These are phyloP conservation scores for Ceratobasidium sp. DNA, from an alignment of 1,284 basidiomycete genomes.

Conservation along the genomic window DNA sequence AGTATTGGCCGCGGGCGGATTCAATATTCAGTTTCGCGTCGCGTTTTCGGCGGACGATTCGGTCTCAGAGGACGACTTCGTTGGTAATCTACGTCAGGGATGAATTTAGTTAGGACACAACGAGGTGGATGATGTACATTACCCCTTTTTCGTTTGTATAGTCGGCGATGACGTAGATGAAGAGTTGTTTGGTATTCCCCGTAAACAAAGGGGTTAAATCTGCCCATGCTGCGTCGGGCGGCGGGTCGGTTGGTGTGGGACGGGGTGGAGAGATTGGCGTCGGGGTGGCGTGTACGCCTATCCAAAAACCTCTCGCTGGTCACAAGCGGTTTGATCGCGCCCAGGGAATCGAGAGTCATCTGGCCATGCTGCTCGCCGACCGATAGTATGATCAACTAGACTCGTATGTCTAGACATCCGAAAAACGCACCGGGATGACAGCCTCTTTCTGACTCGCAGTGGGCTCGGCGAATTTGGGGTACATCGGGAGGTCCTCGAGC, in stretches of 20 bases:
- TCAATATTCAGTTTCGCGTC: slow-evolving; percentile 76
- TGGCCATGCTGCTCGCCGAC: slow-evolving; percentile 52
- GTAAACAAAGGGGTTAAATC: slow-evolving; percentile 86
- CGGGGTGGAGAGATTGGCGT: slow-evolving; percentile 37
- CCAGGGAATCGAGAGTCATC: slow-evolving; percentile 51
- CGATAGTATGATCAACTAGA: slow-evolving; percentile 4
- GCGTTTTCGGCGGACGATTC: slow-evolving; percentile 81
- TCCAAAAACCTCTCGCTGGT: slow-evolving; percentile 36
- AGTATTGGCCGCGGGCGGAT: slow-evolving; percentile 83
- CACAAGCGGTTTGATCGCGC: slow-evolving; percentile 35
- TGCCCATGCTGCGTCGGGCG: slow-evolving; percentile 54
- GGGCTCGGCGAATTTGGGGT: slow-evolving; percentile 60
- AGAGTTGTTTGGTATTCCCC: slow-evolving; percentile 96
- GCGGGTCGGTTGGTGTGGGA: slow-evolving; percentile 1
- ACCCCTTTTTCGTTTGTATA: slow-evolving; percentile 74
- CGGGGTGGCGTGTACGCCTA: slow-evolving; percentile 31
- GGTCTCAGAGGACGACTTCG: slow-evolving; percentile 91
- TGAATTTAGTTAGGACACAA: background rate
- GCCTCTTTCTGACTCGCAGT: slow-evolving; percentile 58
- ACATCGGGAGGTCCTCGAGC: slow-evolving; percentile 70
- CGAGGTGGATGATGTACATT: slow-evolving; percentile 61
- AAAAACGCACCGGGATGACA: slow-evolving; percentile 58
- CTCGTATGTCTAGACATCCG: slow-evolving; percentile 37
- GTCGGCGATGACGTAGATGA: slow-evolving; percentile 85
- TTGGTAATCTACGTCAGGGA: slow-evolving; percentile 71